A percentile compares a stretch with the other conserved stretches of the same genome.
phyloP scores from a whole-genome alignment of 2,329 filamentous ascomycete species.

The Lasiodiplodia sp. region DNA sequence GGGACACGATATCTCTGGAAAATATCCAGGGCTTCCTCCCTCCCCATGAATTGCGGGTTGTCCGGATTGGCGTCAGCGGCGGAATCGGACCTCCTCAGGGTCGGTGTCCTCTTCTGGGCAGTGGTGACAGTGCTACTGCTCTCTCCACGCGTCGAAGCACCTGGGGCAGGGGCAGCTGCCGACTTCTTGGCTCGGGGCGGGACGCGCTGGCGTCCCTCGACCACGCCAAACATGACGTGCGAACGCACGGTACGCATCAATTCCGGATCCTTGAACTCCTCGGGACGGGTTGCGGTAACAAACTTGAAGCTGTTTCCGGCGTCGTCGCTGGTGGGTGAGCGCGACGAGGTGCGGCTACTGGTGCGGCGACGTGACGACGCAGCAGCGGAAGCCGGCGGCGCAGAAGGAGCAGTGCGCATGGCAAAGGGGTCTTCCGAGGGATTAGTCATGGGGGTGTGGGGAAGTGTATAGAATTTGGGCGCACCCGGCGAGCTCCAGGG shows the following conservation, averaged over 20 bases:
- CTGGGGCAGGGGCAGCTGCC: not conserved
- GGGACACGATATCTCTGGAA: constrained; percentile 22
- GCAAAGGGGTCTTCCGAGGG: constrained; percentile 1
- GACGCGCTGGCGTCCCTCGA: constrained; percentile 37
- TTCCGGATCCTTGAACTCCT: constrained; percentile 41
- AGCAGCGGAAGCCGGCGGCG: constrained; percentile 10
- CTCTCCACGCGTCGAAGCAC: constrained; percentile 5
- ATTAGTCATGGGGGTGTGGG: not conserved
- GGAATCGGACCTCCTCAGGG: constrained; percentile 5
- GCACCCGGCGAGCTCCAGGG: constrained; percentile 20
- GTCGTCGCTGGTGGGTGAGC: constrained; percentile 21
- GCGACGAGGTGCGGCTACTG: constrained; percentile 21
- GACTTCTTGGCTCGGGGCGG: constrained; percentile 3
- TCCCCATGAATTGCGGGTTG: constrained; percentile 18
- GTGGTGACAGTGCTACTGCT: constrained; percentile 7
- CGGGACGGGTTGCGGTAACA: constrained; percentile 43
- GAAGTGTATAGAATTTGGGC: not conserved
- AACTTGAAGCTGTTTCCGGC: constrained; percentile 37
- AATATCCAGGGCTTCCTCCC: constrained; percentile 20
- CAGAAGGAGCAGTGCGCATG: constrained; percentile 22
- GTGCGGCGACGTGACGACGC: not conserved
- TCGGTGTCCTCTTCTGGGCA: not conserved
- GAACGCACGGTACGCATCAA: constrained; percentile 46
- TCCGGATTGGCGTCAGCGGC: constrained; percentile 8
- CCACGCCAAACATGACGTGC: constrained; percentile 44